These are phyloP conservation scores for Auricularia heimuer DNA, from an alignment of 768 basidiomycete species.

Conservation along the genomic window DNA sequence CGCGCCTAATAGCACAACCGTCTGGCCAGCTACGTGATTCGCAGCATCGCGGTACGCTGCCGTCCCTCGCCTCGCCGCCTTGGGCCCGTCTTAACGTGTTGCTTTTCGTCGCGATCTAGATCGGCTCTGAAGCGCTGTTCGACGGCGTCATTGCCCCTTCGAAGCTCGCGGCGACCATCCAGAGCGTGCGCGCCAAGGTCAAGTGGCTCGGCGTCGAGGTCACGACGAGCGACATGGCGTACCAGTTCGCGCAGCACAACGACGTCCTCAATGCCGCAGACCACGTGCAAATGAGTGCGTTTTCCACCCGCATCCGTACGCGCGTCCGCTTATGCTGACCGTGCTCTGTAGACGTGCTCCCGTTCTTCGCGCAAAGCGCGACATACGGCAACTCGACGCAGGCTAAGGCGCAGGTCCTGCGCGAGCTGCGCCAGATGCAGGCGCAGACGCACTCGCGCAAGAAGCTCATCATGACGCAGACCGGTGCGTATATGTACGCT, in stretches of 20 bases:
- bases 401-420: slow-evolving; percentile 52
- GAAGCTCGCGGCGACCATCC: slow-evolving; percentile 43
- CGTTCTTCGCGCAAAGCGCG: slow-evolving; percentile 51
- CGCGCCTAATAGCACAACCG: neutral
- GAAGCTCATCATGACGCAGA: slow-evolving; percentile 45
- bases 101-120: slow-evolving; percentile 42
- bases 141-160: slow-evolving; percentile 43
- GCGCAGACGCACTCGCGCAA: slow-evolving; percentile 29
- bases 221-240: slow-evolving; percentile 59
- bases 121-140: slow-evolving; percentile 62
- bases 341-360: slow-evolving; percentile 29
- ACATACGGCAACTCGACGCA: slow-evolving; percentile 38
- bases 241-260: slow-evolving; percentile 25
- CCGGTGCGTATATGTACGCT: slow-evolving; percentile 25
- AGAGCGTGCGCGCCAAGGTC: slow-evolving; percentile 37
- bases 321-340: neutral
- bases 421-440: slow-evolving; percentile 56
- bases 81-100: neutral
- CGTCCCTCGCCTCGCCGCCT: neutral
- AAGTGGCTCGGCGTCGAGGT: slow-evolving; percentile 50
- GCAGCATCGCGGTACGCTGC: neutral
- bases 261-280: slow-evolving; percentile 7
- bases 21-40: neutral
- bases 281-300: neutral
- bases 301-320: neutral